Base-by-base conservation (phyloP, 1,284 basidiomycete genomes). In the Naganishia cerealis region DNA sequence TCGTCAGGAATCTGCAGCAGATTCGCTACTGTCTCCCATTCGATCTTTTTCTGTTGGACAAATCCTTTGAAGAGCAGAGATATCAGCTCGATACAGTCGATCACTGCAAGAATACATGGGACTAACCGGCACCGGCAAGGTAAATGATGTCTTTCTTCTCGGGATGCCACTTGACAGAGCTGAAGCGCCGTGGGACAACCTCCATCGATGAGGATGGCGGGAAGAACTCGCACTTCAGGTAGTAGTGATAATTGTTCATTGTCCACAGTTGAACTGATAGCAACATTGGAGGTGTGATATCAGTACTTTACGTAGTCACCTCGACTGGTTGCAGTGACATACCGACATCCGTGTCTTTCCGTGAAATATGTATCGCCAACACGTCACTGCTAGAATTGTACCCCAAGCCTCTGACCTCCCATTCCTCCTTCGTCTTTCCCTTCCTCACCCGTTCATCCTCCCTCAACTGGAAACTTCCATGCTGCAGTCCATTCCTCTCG, bases 171-270 rank as follows among this genome's bases (percentile, higher is more conserved):
- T 75, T 73, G 18, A 94, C 82, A 0, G 84, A 86, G 0, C 86
- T 88, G 75, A 92, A 91, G 43, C 85, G 84, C 21, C 78, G 80
- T 15, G 54, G 54, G n/a, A 36, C 48, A 8, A 78, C 76, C n/a
- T 70, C 74, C 6, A 73, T 63, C 3, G 75, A 70, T 15, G 75
- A 72, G 3, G 75, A 65, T 0, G 84, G 83, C 0, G 88, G 86
- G 16, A 80, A 74, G 57, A 95, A 82, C 75, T 94, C 91, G 76
- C 94, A 91, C 79, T 96, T 96, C 67, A 98, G 85, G 80, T 95
- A 93, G 91, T 94, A 97, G 78, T 97, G 90, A 79, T 96, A 99
- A 79, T 99, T 99, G 57, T 90, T 89, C 29, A 86, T 92, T 0
- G 92, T 91, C 93, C 94, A 99, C 1, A 99, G 82, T 81, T 99